phyloP scores from a whole-genome alignment of 345 rosid species.

The Chamaenerion angustifolium region DNA sequence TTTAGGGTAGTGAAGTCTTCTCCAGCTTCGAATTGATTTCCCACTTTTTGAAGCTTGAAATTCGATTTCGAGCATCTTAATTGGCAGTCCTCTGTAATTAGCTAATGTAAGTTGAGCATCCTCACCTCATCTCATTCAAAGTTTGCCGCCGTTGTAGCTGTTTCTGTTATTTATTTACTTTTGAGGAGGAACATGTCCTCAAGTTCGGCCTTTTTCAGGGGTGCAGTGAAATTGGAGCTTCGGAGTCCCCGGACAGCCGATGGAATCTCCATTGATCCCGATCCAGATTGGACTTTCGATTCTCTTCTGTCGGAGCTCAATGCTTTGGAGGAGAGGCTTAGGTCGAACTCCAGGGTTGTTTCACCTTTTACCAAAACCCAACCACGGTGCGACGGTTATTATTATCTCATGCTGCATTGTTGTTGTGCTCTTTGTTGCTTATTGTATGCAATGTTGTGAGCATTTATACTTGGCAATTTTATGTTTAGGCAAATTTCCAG shows the following conservation, averaged over 20 bases:
- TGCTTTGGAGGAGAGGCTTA: constrained; percentile 53
- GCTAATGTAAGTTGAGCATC: no score
- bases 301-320: constrained; percentile 43
- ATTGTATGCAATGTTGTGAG: neutral
- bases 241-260: constrained; percentile 40
- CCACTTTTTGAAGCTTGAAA: no score
- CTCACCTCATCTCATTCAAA: no score
- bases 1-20: no score
- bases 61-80: no score
- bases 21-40: no score
- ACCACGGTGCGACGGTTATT: constrained; percentile 20
- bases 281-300: constrained; percentile 63
- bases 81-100: no score
- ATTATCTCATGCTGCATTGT: neutral
- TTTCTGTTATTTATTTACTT: no score
- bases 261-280: constrained; percentile 53
- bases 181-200: no score
- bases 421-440: neutral
- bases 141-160: no score
- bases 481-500: constrained; percentile 11
- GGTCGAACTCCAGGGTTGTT: constrained; percentile 2
- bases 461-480: neutral
- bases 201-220: constrained; percentile 26
- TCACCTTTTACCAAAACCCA: constrained; percentile 31
- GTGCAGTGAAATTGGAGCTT: constrained; percentile 40